A percentile compares a stretch with the other conserved stretches of the same genome.
phyloP scores from a whole-genome alignment of 2,329 filamentous ascomycete species.

The Pseudocercospora crystallina region DNA sequence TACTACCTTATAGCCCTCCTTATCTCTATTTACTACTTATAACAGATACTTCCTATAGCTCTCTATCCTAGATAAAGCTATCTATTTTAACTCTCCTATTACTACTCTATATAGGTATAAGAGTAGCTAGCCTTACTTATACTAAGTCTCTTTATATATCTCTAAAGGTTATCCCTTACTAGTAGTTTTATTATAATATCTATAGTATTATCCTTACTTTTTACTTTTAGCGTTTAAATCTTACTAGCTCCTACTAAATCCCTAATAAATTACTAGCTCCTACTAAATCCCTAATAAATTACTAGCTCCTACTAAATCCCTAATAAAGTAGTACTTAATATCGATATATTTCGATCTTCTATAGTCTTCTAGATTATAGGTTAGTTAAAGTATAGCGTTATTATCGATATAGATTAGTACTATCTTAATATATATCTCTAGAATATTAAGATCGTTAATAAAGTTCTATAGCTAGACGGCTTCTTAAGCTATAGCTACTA shows the following conservation, averaged over 20 bases:
- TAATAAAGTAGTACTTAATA: slow-evolving; percentile 10
- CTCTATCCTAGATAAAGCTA: not conserved
- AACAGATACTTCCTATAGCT: not conserved
- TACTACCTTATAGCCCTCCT: too few relatives aligned
- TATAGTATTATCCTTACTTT: slow-evolving; percentile 8
- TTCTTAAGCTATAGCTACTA: slow-evolving; percentile 3
- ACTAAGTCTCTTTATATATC: not conserved
- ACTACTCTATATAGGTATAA: not conserved
- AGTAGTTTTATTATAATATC: slow-evolving; percentile 14
- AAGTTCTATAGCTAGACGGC: slow-evolving; percentile 10
- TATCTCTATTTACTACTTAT: too few relatives aligned
- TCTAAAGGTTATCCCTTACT: not conserved
- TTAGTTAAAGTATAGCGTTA: slow-evolving; percentile 2
- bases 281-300: too few relatives aligned
- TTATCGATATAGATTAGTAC: slow-evolving; percentile 14
- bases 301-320: not conserved
- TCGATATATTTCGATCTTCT: slow-evolving; percentile 10
- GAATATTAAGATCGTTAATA: slow-evolving; percentile 10
- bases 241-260: too few relatives aligned
- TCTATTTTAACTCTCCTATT: slow-evolving; percentile 2
- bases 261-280: too few relatives aligned
- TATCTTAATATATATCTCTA: not conserved
- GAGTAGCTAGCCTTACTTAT: not conserved
- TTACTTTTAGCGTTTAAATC: not conserved
- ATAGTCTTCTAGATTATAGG: slow-evolving; percentile 5